Conservation (phyloP, 768 basidiomycete genomes). For the Rhizopogon sp. region DNA sequence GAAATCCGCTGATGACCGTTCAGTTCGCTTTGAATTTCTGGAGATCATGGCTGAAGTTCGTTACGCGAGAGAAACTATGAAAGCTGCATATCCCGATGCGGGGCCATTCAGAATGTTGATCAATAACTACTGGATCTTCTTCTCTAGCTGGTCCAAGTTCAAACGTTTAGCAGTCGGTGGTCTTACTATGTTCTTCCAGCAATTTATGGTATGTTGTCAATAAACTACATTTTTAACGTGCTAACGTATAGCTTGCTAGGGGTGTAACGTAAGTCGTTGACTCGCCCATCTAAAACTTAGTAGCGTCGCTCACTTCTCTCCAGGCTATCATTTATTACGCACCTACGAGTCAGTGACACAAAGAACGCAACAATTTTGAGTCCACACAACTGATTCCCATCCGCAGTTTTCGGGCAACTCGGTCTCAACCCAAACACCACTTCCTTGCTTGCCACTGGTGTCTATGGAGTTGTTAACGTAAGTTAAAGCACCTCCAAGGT, state of each 20-base stretch:
- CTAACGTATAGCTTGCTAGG: conserved; percentile 12
- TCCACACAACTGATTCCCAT: conserved; percentile 7
- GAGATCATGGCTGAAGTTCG: conserved; percentile 35
- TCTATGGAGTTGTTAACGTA: conserved; percentile 32
- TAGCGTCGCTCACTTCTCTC: conserved; percentile 1
- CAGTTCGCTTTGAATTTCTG: conserved; percentile 33
- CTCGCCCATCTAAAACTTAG: background rate
- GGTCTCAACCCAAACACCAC: conserved; percentile 36
- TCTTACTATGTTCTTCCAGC: conserved; percentile 28
- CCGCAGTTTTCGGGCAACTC: conserved; percentile 34
- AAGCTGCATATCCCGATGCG: conserved; percentile 17
- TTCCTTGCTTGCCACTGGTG: conserved; percentile 37
- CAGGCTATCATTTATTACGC: conserved; percentile 26
- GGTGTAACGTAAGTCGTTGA: conserved; percentile 17
- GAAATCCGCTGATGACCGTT: conserved; percentile 23
- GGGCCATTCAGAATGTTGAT: conserved; percentile 10
- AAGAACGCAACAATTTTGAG: background rate
- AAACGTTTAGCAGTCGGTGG: conserved; percentile 25
- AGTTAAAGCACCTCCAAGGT: background rate
- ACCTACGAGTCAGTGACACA: background rate
- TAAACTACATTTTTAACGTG: background rate
- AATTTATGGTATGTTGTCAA: conserved; percentile 22
- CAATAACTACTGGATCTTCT: conserved; percentile 20
- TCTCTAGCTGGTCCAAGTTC: conserved; percentile 26
- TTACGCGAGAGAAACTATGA: conserved; percentile 18